Conservation (phyloP, 106 monocot species). For the Hemerocallis citrina region DNA sequence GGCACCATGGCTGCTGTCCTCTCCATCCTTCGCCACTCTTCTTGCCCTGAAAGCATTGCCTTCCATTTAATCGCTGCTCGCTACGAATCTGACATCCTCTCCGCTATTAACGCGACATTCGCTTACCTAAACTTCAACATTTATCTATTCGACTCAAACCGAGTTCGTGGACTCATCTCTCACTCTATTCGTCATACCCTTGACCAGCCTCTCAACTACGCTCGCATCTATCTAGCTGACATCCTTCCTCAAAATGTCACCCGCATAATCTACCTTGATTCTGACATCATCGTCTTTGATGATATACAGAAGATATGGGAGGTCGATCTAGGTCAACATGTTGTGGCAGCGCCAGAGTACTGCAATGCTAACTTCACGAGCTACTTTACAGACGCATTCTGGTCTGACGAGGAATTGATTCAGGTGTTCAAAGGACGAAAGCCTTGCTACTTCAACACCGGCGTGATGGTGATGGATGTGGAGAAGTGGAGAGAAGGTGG, state of each 20-base stretch:
- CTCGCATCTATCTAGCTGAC: constrained; percentile 70
- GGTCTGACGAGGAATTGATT: constrained; percentile 4
- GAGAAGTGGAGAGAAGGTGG: constrained; percentile 16
- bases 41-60: constrained; percentile 38
- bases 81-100: constrained; percentile 9
- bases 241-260: constrained; percentile 36
- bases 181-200: constrained; percentile 62
- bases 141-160: constrained; percentile 40
- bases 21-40: constrained; percentile 41
- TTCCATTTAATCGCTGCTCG: constrained; percentile 42
- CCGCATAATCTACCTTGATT: constrained; percentile 73
- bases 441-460: constrained; percentile 38
- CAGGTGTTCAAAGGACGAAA: constrained; percentile 12
- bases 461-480: constrained; percentile 47
- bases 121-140: constrained; percentile 47
- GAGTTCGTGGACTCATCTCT: constrained; percentile 57
- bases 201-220: constrained; percentile 81
- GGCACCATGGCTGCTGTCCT: constrained; percentile 50
- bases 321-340: constrained; percentile 19
- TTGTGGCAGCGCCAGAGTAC: constrained; percentile 64
- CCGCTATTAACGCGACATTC: constrained; percentile 31
- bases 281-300: constrained; percentile 67
- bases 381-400: constrained; percentile 61
- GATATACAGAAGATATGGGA: constrained; percentile 52
- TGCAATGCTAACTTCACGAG: constrained; percentile 86